Conservation (phyloP, 2,329 filamentous ascomycete species). For the Calonectria naviculata region DNA sequence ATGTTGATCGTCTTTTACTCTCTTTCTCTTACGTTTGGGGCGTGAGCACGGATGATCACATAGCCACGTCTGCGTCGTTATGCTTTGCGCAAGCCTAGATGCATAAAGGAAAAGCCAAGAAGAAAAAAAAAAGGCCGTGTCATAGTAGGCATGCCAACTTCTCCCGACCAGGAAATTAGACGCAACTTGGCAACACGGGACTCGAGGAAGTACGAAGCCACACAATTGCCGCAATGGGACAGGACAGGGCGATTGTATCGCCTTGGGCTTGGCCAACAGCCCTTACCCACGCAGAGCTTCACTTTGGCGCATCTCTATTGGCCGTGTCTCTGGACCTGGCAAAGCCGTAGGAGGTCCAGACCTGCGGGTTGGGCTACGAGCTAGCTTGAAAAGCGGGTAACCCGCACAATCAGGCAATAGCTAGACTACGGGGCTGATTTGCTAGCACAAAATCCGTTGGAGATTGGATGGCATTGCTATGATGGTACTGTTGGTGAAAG, state of each 20-base stretch:
- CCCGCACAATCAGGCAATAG: constrained; percentile 1
- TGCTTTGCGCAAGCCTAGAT: background rate
- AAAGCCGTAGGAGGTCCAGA: constrained; percentile 36
- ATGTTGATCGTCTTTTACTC: background rate
- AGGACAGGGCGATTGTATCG: background rate
- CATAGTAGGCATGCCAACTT: background rate
- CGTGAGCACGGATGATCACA: background rate
- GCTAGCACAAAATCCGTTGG: background rate
- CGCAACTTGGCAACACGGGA: constrained; percentile 1
- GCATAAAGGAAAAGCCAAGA: background rate
- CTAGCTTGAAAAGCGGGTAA: constrained; percentile 16
- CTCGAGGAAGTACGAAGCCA: background rate
- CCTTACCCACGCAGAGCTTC: constrained; percentile 24
- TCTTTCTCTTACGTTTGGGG: background rate
- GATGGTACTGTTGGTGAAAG: background rate
- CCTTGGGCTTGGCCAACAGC: constrained; percentile 12
- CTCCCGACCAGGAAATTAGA: background rate
- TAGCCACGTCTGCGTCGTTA: background rate
- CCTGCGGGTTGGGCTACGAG: constrained; percentile 23
- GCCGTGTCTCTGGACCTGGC: constrained; percentile 22
- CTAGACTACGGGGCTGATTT: constrained; percentile 9
- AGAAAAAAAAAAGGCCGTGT: background rate
- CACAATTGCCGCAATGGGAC: background rate
- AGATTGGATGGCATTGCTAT: constrained; percentile 18
- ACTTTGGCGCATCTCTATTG: constrained; percentile 27